Evolutionary conservation across 208 protist genomes (phyloP).

Genomic region (Acanthamoeba triangularis): DNA sequence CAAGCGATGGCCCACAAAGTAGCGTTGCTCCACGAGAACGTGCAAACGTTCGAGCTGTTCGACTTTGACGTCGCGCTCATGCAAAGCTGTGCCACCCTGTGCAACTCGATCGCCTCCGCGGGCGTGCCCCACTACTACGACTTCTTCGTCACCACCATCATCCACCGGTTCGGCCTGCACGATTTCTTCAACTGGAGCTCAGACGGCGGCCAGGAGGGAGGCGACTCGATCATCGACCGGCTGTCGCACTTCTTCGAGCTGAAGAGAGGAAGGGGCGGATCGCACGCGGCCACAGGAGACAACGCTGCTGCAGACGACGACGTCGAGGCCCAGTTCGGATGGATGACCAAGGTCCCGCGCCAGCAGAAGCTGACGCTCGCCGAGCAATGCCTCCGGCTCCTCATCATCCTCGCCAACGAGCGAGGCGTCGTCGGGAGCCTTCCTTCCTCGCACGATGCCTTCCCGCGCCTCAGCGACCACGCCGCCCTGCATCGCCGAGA

Average conservation of each 20-base stretch:
- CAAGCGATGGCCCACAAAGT: slow-evolving; percentile 43
- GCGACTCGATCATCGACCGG: not conserved
- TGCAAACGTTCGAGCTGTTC: slow-evolving; percentile 27
- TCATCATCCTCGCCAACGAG: slow-evolving; percentile 59
- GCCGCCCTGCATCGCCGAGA: not conserved
- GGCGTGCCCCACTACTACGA: not conserved
- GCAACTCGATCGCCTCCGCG: not conserved
- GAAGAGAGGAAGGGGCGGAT: not conserved
- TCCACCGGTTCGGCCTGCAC: slow-evolving; percentile 31
- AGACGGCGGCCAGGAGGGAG: not conserved
- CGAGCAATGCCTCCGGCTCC: slow-evolving; percentile 37
- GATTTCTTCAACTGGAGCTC: slow-evolving; percentile 60
- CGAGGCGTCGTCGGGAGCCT: not conserved
- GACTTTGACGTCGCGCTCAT: slow-evolving; percentile 62
- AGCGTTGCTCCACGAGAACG: slow-evolving; percentile 33
- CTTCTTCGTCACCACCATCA: slow-evolving; percentile 59
- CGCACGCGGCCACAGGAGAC: not conserved
- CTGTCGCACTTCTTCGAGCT: slow-evolving; percentile 1
- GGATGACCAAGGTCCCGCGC: not conserved
- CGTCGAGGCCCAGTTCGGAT: not conserved
- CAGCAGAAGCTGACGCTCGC: slow-evolving; percentile 38
- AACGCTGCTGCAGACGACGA: not conserved
- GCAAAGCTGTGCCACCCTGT: slow-evolving; percentile 36
- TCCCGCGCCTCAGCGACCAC: not conserved
- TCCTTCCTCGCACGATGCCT: not conserved